Conservation (phyloP, 2,329 filamentous ascomycete species). For the Fusarium caatingaense region DNA sequence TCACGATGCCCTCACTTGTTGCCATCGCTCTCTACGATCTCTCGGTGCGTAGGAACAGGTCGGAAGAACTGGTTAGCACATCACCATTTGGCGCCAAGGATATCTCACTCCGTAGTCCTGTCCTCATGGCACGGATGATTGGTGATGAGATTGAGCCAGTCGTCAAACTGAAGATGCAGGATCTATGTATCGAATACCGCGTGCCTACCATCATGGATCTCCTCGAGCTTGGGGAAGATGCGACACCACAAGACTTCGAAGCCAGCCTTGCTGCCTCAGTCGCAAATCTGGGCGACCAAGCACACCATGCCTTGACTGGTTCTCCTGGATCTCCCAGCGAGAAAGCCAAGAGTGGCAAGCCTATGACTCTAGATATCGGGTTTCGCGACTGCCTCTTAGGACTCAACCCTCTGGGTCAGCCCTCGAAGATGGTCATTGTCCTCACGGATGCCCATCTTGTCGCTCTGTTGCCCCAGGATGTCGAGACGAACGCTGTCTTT, state of each 20-base stretch:
- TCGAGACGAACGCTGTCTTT: constrained; percentile 71
- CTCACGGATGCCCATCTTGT: constrained; percentile 81
- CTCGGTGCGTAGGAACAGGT: constrained; percentile 70
- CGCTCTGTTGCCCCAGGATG: constrained; percentile 73
- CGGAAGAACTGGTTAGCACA: constrained; percentile 77
- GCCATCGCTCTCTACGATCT: constrained; percentile 79
- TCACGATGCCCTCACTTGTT: constrained; percentile 84
- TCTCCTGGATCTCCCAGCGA: constrained; percentile 43
- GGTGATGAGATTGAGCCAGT: constrained; percentile 94
- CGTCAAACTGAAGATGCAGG: constrained; percentile 87
- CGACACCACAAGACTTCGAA: constrained; percentile 78
- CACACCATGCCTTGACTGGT: constrained; percentile 60
- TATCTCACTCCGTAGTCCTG: constrained; percentile 52
- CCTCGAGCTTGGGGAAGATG: constrained; percentile 74
- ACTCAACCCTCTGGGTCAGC: constrained; percentile 80
- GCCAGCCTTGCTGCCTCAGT: constrained; percentile 82
- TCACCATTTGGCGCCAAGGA: constrained; percentile 47
- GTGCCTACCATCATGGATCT: constrained; percentile 85
- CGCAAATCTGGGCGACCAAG: constrained; percentile 76
- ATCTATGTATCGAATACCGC: constrained; percentile 87
- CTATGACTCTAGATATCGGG: constrained; percentile 77
- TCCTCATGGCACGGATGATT: constrained; percentile 89
- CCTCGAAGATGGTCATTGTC: constrained; percentile 82
- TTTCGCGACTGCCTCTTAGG: constrained; percentile 85
- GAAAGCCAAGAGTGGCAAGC: constrained; percentile 58